Evolutionary conservation across 257 asterid genomes (phyloP), one percentile per base, ranked within the genome.

Genomic region (Jacaranda mimosifolia): DNA sequence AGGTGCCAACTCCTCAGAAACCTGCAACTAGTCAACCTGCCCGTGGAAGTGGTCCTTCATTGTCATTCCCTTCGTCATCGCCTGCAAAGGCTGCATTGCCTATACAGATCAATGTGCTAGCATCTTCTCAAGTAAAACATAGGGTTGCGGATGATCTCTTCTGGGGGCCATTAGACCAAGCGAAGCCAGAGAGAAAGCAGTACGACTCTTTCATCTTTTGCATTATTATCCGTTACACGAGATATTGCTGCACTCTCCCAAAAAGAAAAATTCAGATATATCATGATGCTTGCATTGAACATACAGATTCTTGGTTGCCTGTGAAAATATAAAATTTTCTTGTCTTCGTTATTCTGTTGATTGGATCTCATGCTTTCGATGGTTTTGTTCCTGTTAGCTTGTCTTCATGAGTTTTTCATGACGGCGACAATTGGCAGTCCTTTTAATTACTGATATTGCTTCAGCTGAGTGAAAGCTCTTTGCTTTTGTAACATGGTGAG

Each of bases 151-250:
- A 90, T 73, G 95, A 90, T 85, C 72, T 89, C 72, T 90, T 90
- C 79, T 90, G 95, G 92, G 95, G 92, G 15, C 86, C 91, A 60
- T 55, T 80, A 60, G 95, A 90, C 72, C 85, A 84, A 63, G 82
- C 91, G 70, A 88, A 76, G 73, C 87, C 82, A 77, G 95, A 85
- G 70, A 60, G 84, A 19, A 87, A 88, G 76, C 87, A 85, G 92
- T 87, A 88, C 57, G 89, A 17, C 42, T 57, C 78, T 73, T 68
- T 77, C 32, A 26, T 26, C 32, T 58, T 39, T 7, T 57, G 8
- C 42, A 17, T 72, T 13, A 32, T 40, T 3, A 10, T 35, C 9
- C 6, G 17, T 14, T 46, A 53, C 19, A 26, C 48, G 10, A 49
- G 21, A 51, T 38, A 13, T 35, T 32, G 3, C 56, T n/a, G 15